Conservation (phyloP, 2,329 filamentous ascomycete genomes). For the Xylaria sp. region DNA sequence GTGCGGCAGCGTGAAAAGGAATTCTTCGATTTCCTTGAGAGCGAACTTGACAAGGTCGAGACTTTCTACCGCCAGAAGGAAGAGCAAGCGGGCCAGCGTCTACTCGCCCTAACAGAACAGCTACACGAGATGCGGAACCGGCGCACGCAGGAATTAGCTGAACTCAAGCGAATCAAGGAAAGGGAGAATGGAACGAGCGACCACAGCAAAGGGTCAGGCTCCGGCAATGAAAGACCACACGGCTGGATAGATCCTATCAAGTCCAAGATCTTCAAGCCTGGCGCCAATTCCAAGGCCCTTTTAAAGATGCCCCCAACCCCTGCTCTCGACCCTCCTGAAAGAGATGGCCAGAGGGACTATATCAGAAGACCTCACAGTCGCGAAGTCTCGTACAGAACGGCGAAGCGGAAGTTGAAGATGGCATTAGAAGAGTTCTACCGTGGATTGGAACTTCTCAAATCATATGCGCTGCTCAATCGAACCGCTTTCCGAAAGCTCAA, state of each 20-base stretch:
- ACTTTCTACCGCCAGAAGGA: constrained; percentile 88
- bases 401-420: constrained; percentile 88
- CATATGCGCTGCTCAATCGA: constrained; percentile 85
- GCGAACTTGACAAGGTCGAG: constrained; percentile 89
- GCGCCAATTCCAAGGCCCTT: constrained; percentile 63
- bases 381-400: constrained; percentile 79
- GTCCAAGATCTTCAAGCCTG: constrained; percentile 56
- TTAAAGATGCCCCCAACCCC: constrained; percentile 58
- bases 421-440: constrained; percentile 94
- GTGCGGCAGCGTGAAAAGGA: constrained; percentile 77
- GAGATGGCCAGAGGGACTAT: constrained; percentile 51
- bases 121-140: constrained; percentile 91
- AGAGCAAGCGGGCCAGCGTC: constrained; percentile 74
- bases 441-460: constrained; percentile 86
- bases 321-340: constrained; percentile 36
- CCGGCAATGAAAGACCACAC: constrained; percentile 30
- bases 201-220: constrained; percentile 22
- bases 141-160: constrained; percentile 70
- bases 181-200: constrained; percentile 32
- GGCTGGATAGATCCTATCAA: constrained; percentile 58
- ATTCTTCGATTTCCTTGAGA: constrained; percentile 84
- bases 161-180: constrained; percentile 42
- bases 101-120: constrained; percentile 75
- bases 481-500: constrained; percentile 97
- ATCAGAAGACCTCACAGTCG: constrained; percentile 53